phyloP scores from a whole-genome alignment of 768 basidiomycete species.

The Cystobasidium ongulense region DNA sequence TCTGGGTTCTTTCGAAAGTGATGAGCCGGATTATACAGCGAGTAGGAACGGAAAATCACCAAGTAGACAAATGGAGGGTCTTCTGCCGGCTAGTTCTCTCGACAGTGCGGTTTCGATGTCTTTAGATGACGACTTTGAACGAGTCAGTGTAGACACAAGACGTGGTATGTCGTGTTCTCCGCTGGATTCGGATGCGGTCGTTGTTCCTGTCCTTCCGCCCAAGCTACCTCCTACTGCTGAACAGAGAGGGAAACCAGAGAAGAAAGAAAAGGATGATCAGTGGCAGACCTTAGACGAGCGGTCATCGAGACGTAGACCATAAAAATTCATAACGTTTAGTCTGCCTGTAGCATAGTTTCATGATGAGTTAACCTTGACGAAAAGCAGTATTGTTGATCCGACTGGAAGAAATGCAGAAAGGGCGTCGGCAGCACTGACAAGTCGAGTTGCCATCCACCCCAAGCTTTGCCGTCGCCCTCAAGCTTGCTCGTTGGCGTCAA shows the following conservation, averaged over 20 bases:
- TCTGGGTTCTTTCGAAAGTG: neutral
- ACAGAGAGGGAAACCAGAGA: neutral
- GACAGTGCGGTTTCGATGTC: neutral
- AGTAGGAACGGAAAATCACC: neutral
- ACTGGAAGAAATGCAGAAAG: too few relatives aligned
- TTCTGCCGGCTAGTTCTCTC: neutral
- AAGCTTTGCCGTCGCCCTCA: neutral
- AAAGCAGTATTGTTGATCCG: neutral
- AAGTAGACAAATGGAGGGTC: neutral
- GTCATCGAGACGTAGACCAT: neutral
- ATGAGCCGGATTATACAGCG: neutral
- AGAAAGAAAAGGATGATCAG: neutral
- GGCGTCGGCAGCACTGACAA: too few relatives aligned
- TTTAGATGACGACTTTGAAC: neutral
- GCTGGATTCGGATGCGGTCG: neutral
- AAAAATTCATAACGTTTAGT: neutral
- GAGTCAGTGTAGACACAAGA: neutral
- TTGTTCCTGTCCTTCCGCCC: neutral
- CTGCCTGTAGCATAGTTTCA: neutral
- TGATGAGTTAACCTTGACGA: neutral
- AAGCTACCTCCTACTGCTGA: neutral
- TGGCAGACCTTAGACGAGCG: neutral
- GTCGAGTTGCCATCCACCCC: too few relatives aligned
- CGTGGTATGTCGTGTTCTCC: neutral
- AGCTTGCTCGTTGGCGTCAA: neutral